These are phyloP conservation scores for Rhizoclosmatium globosum DNA, from an alignment of 192 early-diverging fungal species.

Conservation along the genomic window DNA sequence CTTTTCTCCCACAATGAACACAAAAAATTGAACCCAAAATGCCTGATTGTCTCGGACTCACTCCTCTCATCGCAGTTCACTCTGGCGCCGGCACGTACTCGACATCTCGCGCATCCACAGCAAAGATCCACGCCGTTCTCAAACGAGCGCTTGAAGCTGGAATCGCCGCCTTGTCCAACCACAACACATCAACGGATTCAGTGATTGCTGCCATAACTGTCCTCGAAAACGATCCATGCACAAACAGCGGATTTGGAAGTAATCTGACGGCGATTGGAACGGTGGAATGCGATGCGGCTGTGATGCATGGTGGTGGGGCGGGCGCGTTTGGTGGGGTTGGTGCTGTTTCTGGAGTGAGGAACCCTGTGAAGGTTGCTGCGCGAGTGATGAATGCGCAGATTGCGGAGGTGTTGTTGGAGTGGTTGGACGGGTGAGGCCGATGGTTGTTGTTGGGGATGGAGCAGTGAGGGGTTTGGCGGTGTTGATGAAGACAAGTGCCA, in stretches of 20 bases:
- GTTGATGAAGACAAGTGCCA: not conserved
- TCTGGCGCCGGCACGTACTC: constrained; percentile 54
- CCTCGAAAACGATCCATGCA: constrained; percentile 58
- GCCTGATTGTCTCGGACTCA: not conserved
- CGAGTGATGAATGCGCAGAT: constrained; percentile 36
- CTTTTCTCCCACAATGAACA: too few species aligned
- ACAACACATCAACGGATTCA: not conserved
- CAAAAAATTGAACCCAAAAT: too few species aligned
- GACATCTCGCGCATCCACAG: not conserved
- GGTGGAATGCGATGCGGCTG: constrained; percentile 88
- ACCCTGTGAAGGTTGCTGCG: constrained; percentile 64
- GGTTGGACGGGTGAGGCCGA: constrained; percentile 62
- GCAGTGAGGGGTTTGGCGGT: constrained; percentile 34
- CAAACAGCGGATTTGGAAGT: constrained; percentile 77
- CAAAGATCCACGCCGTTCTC: not conserved
- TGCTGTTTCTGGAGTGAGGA: constrained; percentile 69
- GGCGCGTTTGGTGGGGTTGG: constrained; percentile 81
- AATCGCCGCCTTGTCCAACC: not conserved
- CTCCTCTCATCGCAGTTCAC: constrained; percentile 47
- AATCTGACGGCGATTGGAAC: constrained; percentile 77
- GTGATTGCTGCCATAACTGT: not conserved
- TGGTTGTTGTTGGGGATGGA: constrained; percentile 65
- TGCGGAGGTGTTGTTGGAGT: constrained; percentile 39
- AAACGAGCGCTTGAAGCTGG: not conserved
- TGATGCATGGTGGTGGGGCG: constrained; percentile 68